Evolutionary conservation across 805 yeast species (phyloP).

Genomic region (Yueomyces sp.): DNA sequence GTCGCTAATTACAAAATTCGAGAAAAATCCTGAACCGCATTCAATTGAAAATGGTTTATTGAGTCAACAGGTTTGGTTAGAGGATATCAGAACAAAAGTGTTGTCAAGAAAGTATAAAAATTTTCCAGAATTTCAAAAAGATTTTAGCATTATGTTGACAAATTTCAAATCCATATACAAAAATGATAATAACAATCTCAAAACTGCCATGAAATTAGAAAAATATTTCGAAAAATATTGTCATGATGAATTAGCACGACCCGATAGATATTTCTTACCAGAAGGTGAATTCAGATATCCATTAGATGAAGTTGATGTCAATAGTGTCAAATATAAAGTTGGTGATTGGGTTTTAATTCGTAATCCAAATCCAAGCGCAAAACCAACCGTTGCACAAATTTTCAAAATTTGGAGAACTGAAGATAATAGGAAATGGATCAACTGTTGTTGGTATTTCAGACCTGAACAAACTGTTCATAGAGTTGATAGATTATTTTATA

Average conservation of each 20-base stretch:
- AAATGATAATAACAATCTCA: slow-evolving; percentile 41
- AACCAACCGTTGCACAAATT: slow-evolving; percentile 88
- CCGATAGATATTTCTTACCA: slow-evolving; percentile 61
- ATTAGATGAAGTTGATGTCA: slow-evolving; percentile 55
- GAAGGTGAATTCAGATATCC: slow-evolving; percentile 58
- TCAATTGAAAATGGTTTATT: slow-evolving; percentile 19
- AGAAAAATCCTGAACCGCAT: not conserved
- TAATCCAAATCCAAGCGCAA: slow-evolving; percentile 76
- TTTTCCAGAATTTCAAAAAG: slow-evolving; percentile 66
- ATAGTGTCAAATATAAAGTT: slow-evolving; percentile 62
- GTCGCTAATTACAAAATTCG: slow-evolving; percentile 33
- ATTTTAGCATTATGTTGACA: slow-evolving; percentile 58
- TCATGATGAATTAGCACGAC: slow-evolving; percentile 61
- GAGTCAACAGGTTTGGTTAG: slow-evolving; percentile 39
- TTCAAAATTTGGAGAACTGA: slow-evolving; percentile 76
- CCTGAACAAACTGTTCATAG: slow-evolving; percentile 97
- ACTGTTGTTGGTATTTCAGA: slow-evolving; percentile 94
- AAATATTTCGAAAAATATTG: slow-evolving; percentile 42
- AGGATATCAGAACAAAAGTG: slow-evolving; percentile 67
- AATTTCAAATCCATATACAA: slow-evolving; percentile 59
- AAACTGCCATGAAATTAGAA: slow-evolving; percentile 52
- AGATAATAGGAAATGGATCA: slow-evolving; percentile 75
- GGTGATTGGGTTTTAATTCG: slow-evolving; percentile 94
- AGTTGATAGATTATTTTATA: slow-evolving; percentile 76
- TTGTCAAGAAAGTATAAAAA: slow-evolving; percentile 69